Conservation (phyloP, 2,329 filamentous ascomycete genomes). For the Fonsecaea pugnacius region DNA sequence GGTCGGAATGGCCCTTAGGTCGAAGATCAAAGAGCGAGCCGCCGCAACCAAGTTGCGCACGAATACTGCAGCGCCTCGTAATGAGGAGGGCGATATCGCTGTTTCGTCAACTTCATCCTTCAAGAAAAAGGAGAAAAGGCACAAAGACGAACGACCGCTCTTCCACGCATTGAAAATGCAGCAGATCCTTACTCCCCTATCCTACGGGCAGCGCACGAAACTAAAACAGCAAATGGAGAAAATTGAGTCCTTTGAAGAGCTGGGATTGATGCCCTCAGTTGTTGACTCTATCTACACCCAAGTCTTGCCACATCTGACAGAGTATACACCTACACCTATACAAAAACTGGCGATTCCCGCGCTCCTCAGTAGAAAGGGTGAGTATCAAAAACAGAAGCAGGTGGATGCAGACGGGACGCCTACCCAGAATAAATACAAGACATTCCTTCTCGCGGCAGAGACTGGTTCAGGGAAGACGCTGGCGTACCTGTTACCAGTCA, state of each 20-base stretch:
- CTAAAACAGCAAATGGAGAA: constrained; percentile 66
- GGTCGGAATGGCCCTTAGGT: constrained; percentile 22
- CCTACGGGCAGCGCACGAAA: constrained; percentile 70
- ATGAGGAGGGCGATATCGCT: background rate
- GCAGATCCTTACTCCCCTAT: constrained; percentile 72
- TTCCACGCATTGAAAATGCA: constrained; percentile 96
- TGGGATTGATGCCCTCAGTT: constrained; percentile 73
- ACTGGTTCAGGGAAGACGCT: constrained; percentile 97
- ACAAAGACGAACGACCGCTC: constrained; percentile 55
- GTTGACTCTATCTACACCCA: constrained; percentile 73
- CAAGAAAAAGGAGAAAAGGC: constrained; percentile 37
- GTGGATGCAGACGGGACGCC: constrained; percentile 44
- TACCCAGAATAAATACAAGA: constrained; percentile 53
- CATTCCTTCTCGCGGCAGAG: constrained; percentile 88
- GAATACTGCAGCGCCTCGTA: background rate
- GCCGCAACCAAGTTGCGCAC: background rate
- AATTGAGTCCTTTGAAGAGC: constrained; percentile 78
- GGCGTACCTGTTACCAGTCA: constrained; percentile 81
- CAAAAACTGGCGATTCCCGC: constrained; percentile 87
- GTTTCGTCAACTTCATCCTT: constrained; percentile 4
- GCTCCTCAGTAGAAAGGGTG: constrained; percentile 59
- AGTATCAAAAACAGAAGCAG: constrained; percentile 37
- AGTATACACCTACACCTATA: constrained; percentile 82
- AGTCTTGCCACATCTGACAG: constrained; percentile 73
- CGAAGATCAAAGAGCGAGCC: constrained; percentile 19